These are phyloP conservation scores for Acanthamoeba royreba DNA, from an alignment of 208 protist genomes.

Conservation along the genomic window DNA sequence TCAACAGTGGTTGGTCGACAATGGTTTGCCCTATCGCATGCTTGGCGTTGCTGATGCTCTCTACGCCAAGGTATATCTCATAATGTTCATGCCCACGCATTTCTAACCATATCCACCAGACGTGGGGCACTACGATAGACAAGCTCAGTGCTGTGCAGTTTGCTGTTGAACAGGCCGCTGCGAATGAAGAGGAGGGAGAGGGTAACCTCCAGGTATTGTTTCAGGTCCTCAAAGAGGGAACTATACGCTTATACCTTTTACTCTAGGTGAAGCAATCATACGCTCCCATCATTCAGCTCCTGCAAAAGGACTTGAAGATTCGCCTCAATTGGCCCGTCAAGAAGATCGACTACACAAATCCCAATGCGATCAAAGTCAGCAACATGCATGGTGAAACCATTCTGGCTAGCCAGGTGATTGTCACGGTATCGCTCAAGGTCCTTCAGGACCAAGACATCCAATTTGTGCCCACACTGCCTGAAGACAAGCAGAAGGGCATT, in stretches of 20 bases:
- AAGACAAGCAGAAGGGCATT: neutral
- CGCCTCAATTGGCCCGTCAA: neutral
- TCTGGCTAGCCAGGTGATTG: neutral
- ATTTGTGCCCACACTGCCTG: neutral
- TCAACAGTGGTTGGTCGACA: neutral
- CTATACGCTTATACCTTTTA: no score
- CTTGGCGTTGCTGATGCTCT: neutral
- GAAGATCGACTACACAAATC: neutral
- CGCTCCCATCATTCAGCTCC: neutral
- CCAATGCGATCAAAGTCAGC: neutral
- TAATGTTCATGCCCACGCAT: neutral
- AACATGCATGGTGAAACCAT: neutral
- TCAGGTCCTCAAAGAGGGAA: neutral
- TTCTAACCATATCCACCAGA: neutral
- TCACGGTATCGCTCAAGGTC: neutral
- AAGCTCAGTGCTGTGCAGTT: constrained; percentile 1
- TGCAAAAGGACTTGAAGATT: neutral
- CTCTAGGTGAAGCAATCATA: constrained; percentile 19
- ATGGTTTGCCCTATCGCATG: neutral
- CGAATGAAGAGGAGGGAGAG: neutral
- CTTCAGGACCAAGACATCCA: neutral
- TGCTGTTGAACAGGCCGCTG: neutral
- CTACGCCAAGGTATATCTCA: neutral
- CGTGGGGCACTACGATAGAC: neutral
- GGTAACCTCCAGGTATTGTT: neutral